Evolutionary conservation across 202 grass and related monocot species (phyloP).

Genomic region (Elaeis oleifera): DNA sequence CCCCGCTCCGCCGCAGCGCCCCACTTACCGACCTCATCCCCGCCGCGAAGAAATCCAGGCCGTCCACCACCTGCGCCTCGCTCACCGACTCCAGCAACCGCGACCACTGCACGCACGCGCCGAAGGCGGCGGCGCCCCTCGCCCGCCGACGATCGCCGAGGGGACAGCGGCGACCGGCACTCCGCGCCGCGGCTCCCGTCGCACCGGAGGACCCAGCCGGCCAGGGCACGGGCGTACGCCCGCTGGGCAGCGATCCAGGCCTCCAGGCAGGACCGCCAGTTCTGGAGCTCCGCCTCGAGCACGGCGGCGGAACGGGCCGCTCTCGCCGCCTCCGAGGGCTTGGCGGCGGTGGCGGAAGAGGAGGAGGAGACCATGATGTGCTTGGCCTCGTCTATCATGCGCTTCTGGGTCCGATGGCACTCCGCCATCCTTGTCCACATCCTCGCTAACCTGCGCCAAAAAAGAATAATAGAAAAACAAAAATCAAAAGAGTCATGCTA

Average conservation of each 20-base stretch:
- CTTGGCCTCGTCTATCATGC: constrained; percentile 72
- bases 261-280: constrained; percentile 58
- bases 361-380: constrained; percentile 40
- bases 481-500: not conserved
- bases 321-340: constrained; percentile 13
- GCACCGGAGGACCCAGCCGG: constrained; percentile 60
- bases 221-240: constrained; percentile 55
- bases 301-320: constrained; percentile 26
- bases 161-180: not conserved
- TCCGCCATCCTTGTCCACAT: constrained; percentile 93
- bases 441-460: constrained; percentile 47
- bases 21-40: constrained; percentile 64
- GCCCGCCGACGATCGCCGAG: not conserved
- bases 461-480: not conserved
- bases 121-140: constrained; percentile 30
- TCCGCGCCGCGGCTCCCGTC: constrained; percentile 18
- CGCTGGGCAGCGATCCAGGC: constrained; percentile 66
- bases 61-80: constrained; percentile 74
- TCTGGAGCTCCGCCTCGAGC: constrained; percentile 60
- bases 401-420: constrained; percentile 66
- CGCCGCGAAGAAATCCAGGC: constrained; percentile 80
- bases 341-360: constrained; percentile 16
- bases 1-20: constrained; percentile 17
- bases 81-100: constrained; percentile 43
- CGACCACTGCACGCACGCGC: constrained; percentile 58